Base-by-base conservation (phyloP, 768 basidiomycete species). In the button mushroom (Agaricus bisporus) region DNA sequence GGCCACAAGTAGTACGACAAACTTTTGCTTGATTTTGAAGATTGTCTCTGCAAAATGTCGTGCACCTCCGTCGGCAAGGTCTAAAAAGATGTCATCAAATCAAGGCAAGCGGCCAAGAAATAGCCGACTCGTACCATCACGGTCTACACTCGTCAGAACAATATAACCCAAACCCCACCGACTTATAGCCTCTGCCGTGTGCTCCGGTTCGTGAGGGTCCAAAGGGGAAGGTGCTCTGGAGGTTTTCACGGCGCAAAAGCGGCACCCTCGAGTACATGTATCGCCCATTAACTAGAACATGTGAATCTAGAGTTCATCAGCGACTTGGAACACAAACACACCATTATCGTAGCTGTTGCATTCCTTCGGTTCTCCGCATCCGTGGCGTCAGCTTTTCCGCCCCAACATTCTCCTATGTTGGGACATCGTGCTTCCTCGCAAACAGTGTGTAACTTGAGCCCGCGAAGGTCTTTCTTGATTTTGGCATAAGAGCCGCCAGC, bases 351-450 rank as follows among this genome's bases (percentile, higher is more conserved):
- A 10, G 97, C 97, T 6, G 97, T 99, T 20, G 97, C 97, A 46
- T 82, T 80, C 55, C 83, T 83, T 59, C 86, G 84, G 28, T 83
- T 86, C 51, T 89, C 88, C 54, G 79, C 80, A 49, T 85, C 83
- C 6, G 79, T 82, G 39, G 68, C 74, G 45, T 76, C 80, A 29
- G 80, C 74, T 62, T 84, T 85, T 8, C 94, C 94, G 39, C 97
- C 93, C 97, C 97, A 99, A 63, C 97, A 99, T 64, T 98, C 95
- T n/a, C 95, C 97, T 52, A 99, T 98, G 63, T 99, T 99, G 0
- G 97, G 97, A 74, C 97, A 99, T 58, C 95, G 80, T 35, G 97
- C 97, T 67, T 99, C 97, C 69, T 99, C 97, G 63, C 97, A 99
- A 2, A 99, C 97, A 0, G 97, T 99, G 63, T 97, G 93, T 45